These are phyloP conservation scores for Silybum marianum DNA, from an alignment of 129 eudicot genomes.

Conservation along the genomic window DNA sequence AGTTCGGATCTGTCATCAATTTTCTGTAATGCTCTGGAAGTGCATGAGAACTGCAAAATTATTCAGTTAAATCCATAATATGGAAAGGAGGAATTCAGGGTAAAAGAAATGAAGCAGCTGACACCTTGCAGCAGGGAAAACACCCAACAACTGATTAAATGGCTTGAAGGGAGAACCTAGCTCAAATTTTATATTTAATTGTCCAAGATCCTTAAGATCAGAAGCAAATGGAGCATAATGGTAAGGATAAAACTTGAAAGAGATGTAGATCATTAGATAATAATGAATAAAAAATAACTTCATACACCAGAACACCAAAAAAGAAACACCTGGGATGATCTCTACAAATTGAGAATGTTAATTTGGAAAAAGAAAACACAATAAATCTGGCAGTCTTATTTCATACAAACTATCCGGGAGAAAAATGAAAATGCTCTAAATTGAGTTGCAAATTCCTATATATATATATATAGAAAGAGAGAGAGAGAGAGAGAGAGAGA, in stretches of 20 bases:
- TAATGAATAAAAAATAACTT: too few species aligned
- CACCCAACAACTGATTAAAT: constrained; percentile 94
- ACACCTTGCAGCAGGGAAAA: constrained; percentile 99
- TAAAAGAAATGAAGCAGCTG: not conserved
- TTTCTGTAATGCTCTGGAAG: constrained; percentile 88
- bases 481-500: too few species aligned
- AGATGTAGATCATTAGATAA: too few species aligned
- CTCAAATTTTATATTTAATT: constrained; percentile 71
- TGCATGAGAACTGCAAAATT: constrained; percentile 84
- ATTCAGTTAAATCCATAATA: constrained; percentile 16
- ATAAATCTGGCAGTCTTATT: too few species aligned
- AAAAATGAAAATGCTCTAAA: too few species aligned
- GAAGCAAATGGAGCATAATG: constrained; percentile 99
- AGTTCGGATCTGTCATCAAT: constrained; percentile 87
- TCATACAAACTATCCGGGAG: too few species aligned
- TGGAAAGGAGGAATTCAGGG: not conserved
- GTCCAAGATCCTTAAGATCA: constrained; percentile 87
- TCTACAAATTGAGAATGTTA: too few species aligned
- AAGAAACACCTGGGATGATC: not conserved
- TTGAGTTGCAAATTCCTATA: too few species aligned
- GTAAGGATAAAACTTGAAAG: constrained; percentile 88
- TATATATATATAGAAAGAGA: too few species aligned
- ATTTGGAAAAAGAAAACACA: too few species aligned
- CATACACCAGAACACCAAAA: not conserved
- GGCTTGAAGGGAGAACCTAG: constrained; percentile 94